A percentile compares a stretch with the other conserved stretches of the same genome.
phyloP scores from a whole-genome alignment of 2,329 filamentous ascomycete genomes.

The Aureobasidium sp. region DNA sequence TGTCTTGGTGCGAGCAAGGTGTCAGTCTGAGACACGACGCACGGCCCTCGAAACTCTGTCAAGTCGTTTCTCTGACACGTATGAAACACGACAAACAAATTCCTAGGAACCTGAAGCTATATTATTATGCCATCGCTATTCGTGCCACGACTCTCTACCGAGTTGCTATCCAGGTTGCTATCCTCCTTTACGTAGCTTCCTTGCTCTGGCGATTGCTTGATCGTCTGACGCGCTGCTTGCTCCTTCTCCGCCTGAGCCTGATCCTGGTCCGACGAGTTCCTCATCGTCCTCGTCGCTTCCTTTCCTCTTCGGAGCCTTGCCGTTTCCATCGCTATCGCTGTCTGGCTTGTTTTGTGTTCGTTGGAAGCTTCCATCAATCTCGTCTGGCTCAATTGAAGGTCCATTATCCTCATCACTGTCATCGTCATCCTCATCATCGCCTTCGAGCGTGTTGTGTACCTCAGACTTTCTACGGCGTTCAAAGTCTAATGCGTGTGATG shows the following conservation, averaged over 20 bases:
- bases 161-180: not conserved
- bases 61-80: not conserved
- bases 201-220: not conserved
- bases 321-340: not conserved
- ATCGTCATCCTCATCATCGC: slow-evolving; percentile 26
- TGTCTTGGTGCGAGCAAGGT: not conserved
- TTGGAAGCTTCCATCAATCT: not conserved
- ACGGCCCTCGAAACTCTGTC: not conserved
- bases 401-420: slow-evolving; percentile 23
- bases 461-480: slow-evolving; percentile 61
- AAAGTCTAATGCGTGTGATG: slow-evolving; percentile 86
- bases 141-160: not conserved
- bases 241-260: not conserved
- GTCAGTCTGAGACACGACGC: not conserved
- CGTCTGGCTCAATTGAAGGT: not conserved
- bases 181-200: not conserved
- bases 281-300: not conserved
- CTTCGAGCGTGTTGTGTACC: slow-evolving; percentile 23
- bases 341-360: not conserved
- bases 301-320: not conserved
- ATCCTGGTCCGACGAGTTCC: not conserved
- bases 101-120: not conserved
- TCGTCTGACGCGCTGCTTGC: slow-evolving; percentile 5
- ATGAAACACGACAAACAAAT: not conserved
- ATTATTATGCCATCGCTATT: not conserved